Evolutionary conservation across 2,329 filamentous ascomycete species (phyloP).

Genomic region (Botrytis sinoallii): DNA sequence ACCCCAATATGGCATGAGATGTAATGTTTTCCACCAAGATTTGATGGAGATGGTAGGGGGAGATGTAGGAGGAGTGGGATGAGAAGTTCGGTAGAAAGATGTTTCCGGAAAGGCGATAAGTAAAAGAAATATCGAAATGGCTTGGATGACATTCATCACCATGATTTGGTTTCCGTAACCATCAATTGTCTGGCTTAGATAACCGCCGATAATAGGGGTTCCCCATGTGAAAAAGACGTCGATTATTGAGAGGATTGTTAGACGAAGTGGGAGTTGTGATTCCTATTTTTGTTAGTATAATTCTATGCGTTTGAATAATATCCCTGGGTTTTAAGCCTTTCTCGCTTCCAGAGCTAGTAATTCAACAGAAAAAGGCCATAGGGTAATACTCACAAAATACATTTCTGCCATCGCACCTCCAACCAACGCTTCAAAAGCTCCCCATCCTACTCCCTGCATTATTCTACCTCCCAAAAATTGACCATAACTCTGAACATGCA

Average conservation of each 20-base stretch:
- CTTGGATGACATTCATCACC: slow-evolving; percentile 49
- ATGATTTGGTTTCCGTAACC: slow-evolving; percentile 50
- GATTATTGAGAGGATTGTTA: background rate
- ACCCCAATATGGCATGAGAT: slow-evolving; percentile 22
- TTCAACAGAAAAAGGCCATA: background rate
- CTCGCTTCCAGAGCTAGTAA: background rate
- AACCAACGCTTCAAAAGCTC: slow-evolving; percentile 54
- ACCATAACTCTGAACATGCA: slow-evolving; percentile 43
- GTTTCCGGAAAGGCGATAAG: slow-evolving; percentile 52
- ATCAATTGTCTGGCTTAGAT: slow-evolving; percentile 42
- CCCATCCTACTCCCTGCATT: slow-evolving; percentile 58
- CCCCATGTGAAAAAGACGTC: slow-evolving; percentile 48
- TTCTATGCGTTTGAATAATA: background rate
- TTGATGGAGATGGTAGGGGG: slow-evolving; percentile 17
- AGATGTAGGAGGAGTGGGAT: slow-evolving; percentile 3
- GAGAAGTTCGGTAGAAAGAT: slow-evolving; percentile 45
- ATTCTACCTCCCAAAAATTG: slow-evolving; percentile 52
- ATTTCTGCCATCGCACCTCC: slow-evolving; percentile 54
- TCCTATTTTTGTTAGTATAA: background rate
- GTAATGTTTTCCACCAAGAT: slow-evolving; percentile 10
- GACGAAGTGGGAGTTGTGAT: slow-evolving; percentile 32
- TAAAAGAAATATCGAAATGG: slow-evolving; percentile 47
- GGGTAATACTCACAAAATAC: slow-evolving; percentile 48
- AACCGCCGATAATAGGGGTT: slow-evolving; percentile 51
- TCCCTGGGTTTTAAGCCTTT: background rate